phyloP scores from a whole-genome alignment of 116 monocot species.

The Cymodocea nodosa region DNA sequence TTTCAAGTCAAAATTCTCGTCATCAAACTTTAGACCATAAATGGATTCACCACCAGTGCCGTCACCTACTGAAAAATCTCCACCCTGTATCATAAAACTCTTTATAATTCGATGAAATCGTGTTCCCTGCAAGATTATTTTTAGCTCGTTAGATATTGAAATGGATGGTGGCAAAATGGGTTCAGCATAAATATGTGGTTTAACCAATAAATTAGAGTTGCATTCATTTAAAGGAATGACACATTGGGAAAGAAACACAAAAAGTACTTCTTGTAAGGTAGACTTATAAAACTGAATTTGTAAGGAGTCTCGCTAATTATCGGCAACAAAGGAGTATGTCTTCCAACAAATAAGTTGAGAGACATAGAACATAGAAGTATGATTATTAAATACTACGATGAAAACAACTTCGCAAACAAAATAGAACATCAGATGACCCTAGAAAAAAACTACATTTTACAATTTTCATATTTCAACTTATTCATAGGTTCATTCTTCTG shows the following conservation, averaged over 20 bases:
- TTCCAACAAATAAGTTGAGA: too few relatives aligned
- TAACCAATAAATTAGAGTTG: not conserved
- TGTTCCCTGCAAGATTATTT: constrained; percentile 41
- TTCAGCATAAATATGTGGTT: not conserved
- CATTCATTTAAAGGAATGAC: not conserved
- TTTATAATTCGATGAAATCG: constrained; percentile 81
- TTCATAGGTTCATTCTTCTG: too few relatives aligned
- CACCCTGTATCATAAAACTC: constrained; percentile 87
- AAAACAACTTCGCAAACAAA: too few relatives aligned
- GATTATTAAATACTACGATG: too few relatives aligned
- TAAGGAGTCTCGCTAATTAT: too few relatives aligned
- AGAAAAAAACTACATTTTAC: too few relatives aligned
- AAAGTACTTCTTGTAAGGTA: too few relatives aligned
- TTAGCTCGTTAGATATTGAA: not conserved
- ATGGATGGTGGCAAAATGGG: not conserved
- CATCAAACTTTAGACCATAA: constrained; percentile 62
- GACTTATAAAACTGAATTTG: too few relatives aligned
- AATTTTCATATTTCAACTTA: too few relatives aligned
- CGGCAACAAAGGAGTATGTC: too few relatives aligned
- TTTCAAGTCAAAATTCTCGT: constrained; percentile 62
- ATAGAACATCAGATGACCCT: too few relatives aligned
- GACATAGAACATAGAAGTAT: too few relatives aligned
- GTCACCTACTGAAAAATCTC: constrained; percentile 57
- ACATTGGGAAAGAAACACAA: not conserved
- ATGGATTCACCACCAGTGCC: constrained; percentile 80